Evolutionary conservation across 2,329 filamentous ascomycete genomes (phyloP).

Genomic region (Penicillium sp.): DNA sequence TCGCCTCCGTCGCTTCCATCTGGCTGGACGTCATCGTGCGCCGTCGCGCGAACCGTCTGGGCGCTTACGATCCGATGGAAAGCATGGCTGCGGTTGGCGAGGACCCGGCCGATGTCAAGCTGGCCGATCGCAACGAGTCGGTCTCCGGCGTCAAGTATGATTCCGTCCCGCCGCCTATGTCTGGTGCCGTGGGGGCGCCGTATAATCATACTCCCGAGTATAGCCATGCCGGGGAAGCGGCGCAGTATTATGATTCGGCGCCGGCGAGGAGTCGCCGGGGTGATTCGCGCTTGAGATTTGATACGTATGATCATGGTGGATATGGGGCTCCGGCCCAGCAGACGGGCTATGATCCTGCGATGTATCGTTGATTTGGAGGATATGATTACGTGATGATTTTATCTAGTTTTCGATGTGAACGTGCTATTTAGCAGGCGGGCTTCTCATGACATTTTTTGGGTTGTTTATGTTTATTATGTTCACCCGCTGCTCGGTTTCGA

Average conservation of each 20-base stretch:
- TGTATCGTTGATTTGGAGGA: slow-evolving; percentile 28
- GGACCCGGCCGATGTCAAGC: slow-evolving; percentile 35
- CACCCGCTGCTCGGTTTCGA: neutral
- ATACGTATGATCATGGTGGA: slow-evolving; percentile 17
- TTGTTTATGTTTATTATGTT: neutral
- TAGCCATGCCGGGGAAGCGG: slow-evolving; percentile 26
- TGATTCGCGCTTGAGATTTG: slow-evolving; percentile 22
- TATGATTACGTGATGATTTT: neutral
- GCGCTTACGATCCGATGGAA: slow-evolving; percentile 51
- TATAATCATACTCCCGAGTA: slow-evolving; percentile 18
- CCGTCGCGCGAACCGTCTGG: slow-evolving; percentile 44
- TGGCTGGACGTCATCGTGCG: slow-evolving; percentile 53
- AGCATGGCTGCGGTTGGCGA: slow-evolving; percentile 27
- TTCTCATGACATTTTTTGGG: neutral
- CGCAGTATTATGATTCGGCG: slow-evolving; percentile 29
- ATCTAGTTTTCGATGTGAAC: neutral
- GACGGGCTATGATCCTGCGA: slow-evolving; percentile 37
- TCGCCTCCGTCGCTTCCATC: slow-evolving; percentile 49
- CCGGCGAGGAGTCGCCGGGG: slow-evolving; percentile 19
- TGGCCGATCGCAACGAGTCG: slow-evolving; percentile 26
- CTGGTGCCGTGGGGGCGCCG: neutral
- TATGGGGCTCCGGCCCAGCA: slow-evolving; percentile 30
- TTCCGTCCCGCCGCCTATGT: slow-evolving; percentile 5
- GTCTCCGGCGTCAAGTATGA: slow-evolving; percentile 12
- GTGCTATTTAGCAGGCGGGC: neutral